Base-by-base conservation (phyloP, 306 rosid genomes). In the Rubus idaeus region DNA sequence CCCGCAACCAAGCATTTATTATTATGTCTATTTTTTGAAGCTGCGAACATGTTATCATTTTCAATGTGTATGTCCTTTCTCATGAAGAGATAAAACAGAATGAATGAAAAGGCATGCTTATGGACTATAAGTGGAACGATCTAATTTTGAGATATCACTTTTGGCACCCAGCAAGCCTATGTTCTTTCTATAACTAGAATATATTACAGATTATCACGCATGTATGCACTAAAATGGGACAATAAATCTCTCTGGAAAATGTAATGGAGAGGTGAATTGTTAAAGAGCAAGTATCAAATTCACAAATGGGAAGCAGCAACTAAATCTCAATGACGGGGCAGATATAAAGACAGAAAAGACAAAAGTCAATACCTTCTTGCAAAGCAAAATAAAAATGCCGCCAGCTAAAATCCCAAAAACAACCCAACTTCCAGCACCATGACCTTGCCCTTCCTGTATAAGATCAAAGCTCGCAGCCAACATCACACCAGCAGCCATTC, bases 401-500 rank as follows among this genome's bases (percentile, higher is more conserved):
- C 97, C 99, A 52, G 96, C 86, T 77, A 96, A 78, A 78, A 96
- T 85, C 73, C 99, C 99, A 78, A 80, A 66, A 70, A 91, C 96
- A 79, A 96, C 99, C 99, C 98, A 95, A 80, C 79, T 92, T 23
- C 99, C 96, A 66, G 96, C 83, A 74, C 93, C 96, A 84, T 79
- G 90, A 2, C 79, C 97, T 85, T 88, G 99, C 79, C 99, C 99
- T 85, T 96, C 98, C 87, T 89, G 94, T 45, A 96, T 76, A 17
- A 96, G 90, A 78, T 92, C 98, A 82, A 96, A 96, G 88, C 99
- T 96, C 6, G 98, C 98, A 78, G 98, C 97, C 90, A 96, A 83
- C 99, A 96, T 96, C 66, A 96, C 99, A 87, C 99, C 99, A 47
- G 99, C 96, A 60, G 98, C 99, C 95, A 96, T 96, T 82, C 99